These are phyloP conservation scores for Trichoderma atrobrunneum DNA, from an alignment of 2,329 filamentous ascomycete species.

Conservation along the genomic window DNA sequence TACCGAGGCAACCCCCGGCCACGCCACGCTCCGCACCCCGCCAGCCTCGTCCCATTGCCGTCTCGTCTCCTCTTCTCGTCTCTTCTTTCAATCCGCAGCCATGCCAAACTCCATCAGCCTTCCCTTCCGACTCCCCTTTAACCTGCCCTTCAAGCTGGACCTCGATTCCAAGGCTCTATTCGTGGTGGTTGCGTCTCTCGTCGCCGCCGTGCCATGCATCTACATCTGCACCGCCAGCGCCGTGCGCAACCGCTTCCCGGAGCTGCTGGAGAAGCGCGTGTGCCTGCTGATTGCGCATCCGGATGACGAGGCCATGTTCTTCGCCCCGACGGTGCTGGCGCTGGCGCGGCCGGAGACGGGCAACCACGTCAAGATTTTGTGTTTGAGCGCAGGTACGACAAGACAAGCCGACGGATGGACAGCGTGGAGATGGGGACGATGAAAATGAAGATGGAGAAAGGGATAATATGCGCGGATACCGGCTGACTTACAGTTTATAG, in stretches of 20 bases:
- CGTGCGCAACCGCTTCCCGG: conserved; percentile 57
- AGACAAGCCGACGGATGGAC: background rate
- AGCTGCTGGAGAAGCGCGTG: conserved; percentile 77
- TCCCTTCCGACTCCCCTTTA: conserved; percentile 6
- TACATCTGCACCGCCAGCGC: conserved; percentile 52
- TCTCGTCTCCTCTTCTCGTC: background rate
- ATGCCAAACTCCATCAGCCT: conserved; percentile 12
- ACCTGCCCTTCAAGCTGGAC: conserved; percentile 3
- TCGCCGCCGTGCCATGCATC: conserved; percentile 47
- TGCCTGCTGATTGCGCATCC: conserved; percentile 93
- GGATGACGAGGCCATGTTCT: conserved; percentile 99
- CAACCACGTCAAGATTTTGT: conserved; percentile 93
- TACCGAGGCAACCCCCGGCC: background rate
- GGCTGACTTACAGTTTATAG: conserved; percentile 33
- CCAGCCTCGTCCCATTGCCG: background rate
- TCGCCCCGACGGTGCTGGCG: conserved; percentile 82
- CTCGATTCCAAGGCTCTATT: conserved; percentile 17
- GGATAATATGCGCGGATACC: background rate
- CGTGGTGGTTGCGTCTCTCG: conserved; percentile 28
- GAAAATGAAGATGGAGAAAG: background rate
- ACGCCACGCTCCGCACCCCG: background rate
- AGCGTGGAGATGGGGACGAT: background rate
- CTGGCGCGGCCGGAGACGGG: conserved; percentile 74
- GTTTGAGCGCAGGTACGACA: conserved; percentile 72
- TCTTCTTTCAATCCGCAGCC: background rate